Base-by-base conservation (phyloP, 1,284 basidiomycete genomes). In the Cutaneotrichosporon sp. region DNA sequence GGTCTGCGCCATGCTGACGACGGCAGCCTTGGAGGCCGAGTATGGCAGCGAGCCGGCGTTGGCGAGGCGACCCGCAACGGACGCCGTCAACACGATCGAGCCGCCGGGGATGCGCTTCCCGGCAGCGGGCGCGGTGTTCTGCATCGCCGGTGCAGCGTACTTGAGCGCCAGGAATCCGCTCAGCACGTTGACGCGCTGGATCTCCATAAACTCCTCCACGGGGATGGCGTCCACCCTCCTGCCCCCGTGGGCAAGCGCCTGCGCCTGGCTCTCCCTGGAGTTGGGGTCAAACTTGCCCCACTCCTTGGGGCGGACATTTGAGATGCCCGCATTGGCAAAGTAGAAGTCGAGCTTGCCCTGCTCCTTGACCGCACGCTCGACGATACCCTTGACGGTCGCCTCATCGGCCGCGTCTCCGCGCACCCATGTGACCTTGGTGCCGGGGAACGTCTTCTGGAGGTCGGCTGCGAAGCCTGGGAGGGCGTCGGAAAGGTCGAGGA, bases 1-100 rank as follows among this genome's bases (percentile, higher is more conserved):
- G 1, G 90, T 92, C 70, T 91, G 86, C 3, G 92, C 93, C 63
- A 97, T 86, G 49, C 87, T 91, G 76, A 92, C 92, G 34, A 94
- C 91, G 9, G 90, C 91, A 29, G 92, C 89, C 82, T 95, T 95
- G 69, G 89, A 91, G 50, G 92, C 91, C 66, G 91, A 92, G 72
- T 92, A 97, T 66, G 95, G 91, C 53, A 90, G 78, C 0, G 89
- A 82, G 3, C 94, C 94, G 8, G 89, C 93, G 24, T 94, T 94
- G 22, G 90, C 89, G 47, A 89, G 85, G 34, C 95, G 74, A 18
- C 94, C 94, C 33, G 94, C 93, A 63, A 91, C 92, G 88, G 49
- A 95, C 5, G 94, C 91, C 13, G 94, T 97, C 73, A 97, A 78
- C 65, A 97, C 88, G 69, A 97, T 92, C 69, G 90, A 91, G 13